Evolutionary conservation across 2,329 filamentous ascomycete species (phyloP).

Genomic region (Alternaria rosae): DNA sequence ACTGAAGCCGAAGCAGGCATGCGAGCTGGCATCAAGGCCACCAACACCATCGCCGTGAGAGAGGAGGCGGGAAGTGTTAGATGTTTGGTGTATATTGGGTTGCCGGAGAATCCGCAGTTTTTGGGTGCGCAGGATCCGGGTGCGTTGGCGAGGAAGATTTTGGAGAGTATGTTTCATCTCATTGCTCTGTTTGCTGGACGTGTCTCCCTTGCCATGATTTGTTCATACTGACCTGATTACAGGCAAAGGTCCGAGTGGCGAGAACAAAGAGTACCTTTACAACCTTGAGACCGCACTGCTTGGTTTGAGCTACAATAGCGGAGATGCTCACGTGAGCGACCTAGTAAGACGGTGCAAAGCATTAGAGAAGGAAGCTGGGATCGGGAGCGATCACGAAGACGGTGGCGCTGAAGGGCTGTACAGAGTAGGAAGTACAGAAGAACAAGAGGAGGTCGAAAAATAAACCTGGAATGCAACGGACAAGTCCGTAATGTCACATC

Average conservation of each 20-base stretch:
- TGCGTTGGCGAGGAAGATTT: constrained; percentile 80
- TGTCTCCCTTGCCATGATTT: background rate
- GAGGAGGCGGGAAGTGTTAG: constrained; percentile 4
- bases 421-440: constrained; percentile 60
- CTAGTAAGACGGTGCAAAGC: constrained; percentile 74
- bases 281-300: constrained; percentile 78
- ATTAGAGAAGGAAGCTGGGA: constrained; percentile 59
- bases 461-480: constrained; percentile 7
- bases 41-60: background rate
- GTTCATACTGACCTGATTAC: background rate
- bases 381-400: constrained; percentile 24
- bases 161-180: constrained; percentile 59
- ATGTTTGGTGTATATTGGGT: constrained; percentile 90
- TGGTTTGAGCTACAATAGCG: constrained; percentile 75
- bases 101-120: constrained; percentile 92
- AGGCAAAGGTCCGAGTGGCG: constrained; percentile 76
- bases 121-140: constrained; percentile 82
- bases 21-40: constrained; percentile 49
- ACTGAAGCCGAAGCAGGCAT: constrained; percentile 1
- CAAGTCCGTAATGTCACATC: background rate
- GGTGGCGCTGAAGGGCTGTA: constrained; percentile 46
- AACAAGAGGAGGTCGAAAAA: constrained; percentile 68
- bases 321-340: constrained; percentile 85
- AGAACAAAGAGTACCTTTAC: constrained; percentile 89
- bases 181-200: background rate